These are phyloP conservation scores for Russula sp. DNA, from an alignment of 768 basidiomycete genomes.

Conservation along the genomic window DNA sequence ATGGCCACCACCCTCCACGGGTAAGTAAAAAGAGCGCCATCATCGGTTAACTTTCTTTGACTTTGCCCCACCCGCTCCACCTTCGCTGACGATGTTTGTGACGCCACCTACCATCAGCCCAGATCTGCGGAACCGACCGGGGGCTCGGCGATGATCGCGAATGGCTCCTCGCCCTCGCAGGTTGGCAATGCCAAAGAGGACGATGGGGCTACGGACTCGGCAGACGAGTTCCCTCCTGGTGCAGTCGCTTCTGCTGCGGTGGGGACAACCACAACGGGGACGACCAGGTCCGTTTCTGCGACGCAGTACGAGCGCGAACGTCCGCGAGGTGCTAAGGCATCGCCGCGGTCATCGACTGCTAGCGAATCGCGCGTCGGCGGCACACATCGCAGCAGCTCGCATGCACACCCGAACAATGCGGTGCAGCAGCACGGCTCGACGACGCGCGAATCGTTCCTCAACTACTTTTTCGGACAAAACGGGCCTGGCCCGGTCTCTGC, in stretches of 20 bases:
- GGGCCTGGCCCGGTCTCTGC: constrained; percentile 65
- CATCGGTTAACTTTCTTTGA: not conserved
- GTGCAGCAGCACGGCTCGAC: constrained; percentile 13
- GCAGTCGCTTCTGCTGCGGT: constrained; percentile 44
- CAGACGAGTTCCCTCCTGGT: constrained; percentile 44
- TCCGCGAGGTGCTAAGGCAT: constrained; percentile 38
- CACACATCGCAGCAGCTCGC: constrained; percentile 13
- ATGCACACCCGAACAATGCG: not conserved
- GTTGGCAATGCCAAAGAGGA: constrained; percentile 44
- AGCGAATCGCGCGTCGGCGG: constrained; percentile 22
- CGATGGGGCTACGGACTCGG: constrained; percentile 57
- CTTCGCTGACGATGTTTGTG: constrained; percentile 8
- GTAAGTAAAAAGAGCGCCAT: constrained; percentile 43
- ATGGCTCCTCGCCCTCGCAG: constrained; percentile 29
- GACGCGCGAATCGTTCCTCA: constrained; percentile 90
- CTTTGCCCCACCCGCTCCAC: not conserved
- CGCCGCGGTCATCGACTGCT: constrained; percentile 28
- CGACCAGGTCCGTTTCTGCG: constrained; percentile 69
- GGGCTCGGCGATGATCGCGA: constrained; percentile 37
- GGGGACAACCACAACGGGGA: constrained; percentile 16
- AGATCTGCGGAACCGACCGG: constrained; percentile 46
- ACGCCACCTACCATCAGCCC: constrained; percentile 36
- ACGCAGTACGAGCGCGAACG: constrained; percentile 76
- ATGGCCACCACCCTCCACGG: constrained; percentile 39
- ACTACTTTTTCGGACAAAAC: constrained; percentile 95